Evolutionary conservation across 1,139 yeast species (phyloP), one percentile per base, ranked within the genome.

Genomic region (Scheffersomyces parashehatae): DNA sequence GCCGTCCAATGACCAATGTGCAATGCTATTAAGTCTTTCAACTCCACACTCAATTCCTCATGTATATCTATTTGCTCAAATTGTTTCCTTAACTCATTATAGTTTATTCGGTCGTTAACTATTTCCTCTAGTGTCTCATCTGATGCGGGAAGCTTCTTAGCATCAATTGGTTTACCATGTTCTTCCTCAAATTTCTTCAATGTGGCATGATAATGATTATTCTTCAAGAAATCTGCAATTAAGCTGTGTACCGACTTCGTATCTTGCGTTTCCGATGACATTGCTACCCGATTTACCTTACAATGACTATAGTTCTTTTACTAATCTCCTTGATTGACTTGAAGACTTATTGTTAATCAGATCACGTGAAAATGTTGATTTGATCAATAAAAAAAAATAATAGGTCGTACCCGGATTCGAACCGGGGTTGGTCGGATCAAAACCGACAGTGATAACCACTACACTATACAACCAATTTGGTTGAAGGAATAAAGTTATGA

Each of bases 391-490:
- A 37, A 46, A 46, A 55, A 65, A 71, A 73, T 73, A 56, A 58
- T 48, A 83, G 90, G 89, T 84, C 89, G 82, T 81, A 82, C 89
- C 90, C 90, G 89, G 91, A 83, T 83, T 85, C 91, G 53, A 52
- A 52, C 57, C 53, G 54, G 55, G 55, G 55, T 53, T 52, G 52
- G 43, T 47, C 49, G 57, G 55, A 53, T 53, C 55, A 53, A 38
- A 71, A 70, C 77, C 76, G 64, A 66, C 62, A 56, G 77, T 71
- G 77, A 71, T 71, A 68, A 70, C 77, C 76, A 67, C 77, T 71
- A 71, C 77, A 70, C 76, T 70, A 71, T 67, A 65, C 70, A 69
- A 70, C 75, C 76, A 12, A 20, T 14, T 20, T 24, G 12, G 24
- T 35, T n/a, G 12, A 50, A 5, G 5, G 7, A 29, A 3, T 6